phyloP scores from a whole-genome alignment of 169 alveolate genomes.

The Cryptosporidium ryanae region DNA sequence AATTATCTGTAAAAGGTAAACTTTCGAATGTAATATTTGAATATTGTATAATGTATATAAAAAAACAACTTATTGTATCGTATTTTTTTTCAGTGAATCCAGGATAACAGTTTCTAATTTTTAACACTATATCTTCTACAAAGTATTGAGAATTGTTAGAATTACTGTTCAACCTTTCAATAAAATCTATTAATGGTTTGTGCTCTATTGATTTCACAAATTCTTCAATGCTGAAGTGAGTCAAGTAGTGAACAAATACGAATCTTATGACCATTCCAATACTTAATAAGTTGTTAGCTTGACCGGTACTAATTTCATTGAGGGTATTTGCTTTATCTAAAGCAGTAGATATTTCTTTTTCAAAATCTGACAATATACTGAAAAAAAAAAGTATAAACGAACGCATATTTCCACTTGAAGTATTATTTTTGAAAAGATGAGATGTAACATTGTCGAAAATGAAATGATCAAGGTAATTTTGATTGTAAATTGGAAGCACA shows the following conservation, averaged over 20 bases:
- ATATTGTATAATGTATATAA: neutral
- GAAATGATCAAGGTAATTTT: neutral
- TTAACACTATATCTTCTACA: neutral
- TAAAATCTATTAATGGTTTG: conserved; percentile 1
- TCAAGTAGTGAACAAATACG: conserved; percentile 17
- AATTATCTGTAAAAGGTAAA: neutral
- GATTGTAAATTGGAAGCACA: conserved; percentile 10
- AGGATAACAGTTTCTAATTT: neutral
- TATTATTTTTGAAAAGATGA: conserved; percentile 11
- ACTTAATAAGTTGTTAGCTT: conserved; percentile 1
- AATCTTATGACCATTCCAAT: conserved; percentile 27
- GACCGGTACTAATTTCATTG: neutral
- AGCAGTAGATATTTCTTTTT: conserved; percentile 21
- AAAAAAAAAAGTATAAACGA: conserved; percentile 16
- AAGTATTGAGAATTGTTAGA: neutral
- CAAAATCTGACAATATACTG: neutral
- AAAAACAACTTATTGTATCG: neutral
- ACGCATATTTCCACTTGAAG: conserved; percentile 15
- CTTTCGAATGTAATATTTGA: neutral
- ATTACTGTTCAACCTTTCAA: neutral
- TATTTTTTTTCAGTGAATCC: neutral
- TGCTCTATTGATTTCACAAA: conserved; percentile 45
- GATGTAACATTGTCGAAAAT: conserved; percentile 24
- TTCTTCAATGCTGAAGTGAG: conserved; percentile 11
- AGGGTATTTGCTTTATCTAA: neutral